Evolutionary conservation across 1,284 basidiomycete genomes (phyloP), one percentile per base, ranked within the genome.

Genomic region (Baeospora myosura): DNA sequence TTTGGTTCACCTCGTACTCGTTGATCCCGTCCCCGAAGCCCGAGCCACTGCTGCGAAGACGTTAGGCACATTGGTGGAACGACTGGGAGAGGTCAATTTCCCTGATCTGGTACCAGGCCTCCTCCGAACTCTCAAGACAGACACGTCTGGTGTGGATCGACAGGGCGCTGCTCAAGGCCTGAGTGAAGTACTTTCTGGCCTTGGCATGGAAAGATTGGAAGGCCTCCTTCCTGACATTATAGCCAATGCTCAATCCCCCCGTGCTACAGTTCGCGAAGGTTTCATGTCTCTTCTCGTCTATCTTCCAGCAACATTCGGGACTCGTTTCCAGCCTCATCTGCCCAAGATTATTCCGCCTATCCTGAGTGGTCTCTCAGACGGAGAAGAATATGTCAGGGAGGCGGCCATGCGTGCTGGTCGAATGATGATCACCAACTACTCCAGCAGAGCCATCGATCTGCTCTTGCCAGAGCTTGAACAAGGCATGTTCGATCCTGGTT

Each of bases 361-460:
- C 54, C 73, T 98, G 37, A 81, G 80, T 44, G 96, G 96, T 54
- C 69, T 99, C 30, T 88, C 95, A 0, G 96, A 98, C 61, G 74
- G 83, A 3, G 93, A 95, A 52, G 96, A 98, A 66, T 92, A 87
- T 55, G 90, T 94, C 4, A 76, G 93, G 34, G 92, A 97, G 49
- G 94, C 95, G 11, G 94, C 95, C 3, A 97, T 98, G 94, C 81
- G 91, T 28, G 95, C 96, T n/a, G 95, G 95, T 48, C 78, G 95
- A 52, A 98, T 98, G 94, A 88, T 98, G 53, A 91, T 98, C 49
- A 87, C 84, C 46, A 97, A 97, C 64, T 97, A 98, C 67, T 88
- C 92, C 20, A 78, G 60, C 58, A 88, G 83, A 59, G 95, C 96
- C 3, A 90, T 98, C 43, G 95, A 98, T 52, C 71, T 99, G 22